Conservation (phyloP, 169 alveolate species). For the Amoebophrya sp. region DNA sequence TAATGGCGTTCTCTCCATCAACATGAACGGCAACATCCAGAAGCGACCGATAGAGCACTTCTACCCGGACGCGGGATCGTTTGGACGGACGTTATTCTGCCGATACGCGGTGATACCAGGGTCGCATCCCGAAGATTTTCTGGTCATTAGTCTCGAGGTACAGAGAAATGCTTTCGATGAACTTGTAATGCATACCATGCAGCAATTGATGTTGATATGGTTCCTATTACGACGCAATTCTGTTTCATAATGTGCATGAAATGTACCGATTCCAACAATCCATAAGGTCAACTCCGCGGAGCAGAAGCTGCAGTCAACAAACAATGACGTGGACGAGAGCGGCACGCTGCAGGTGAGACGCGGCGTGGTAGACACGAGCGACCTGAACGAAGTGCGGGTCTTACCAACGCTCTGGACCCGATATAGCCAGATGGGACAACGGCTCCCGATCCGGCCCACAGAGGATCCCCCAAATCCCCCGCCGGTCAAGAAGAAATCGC, state of each 20-base stretch:
- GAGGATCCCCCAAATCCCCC: too few species aligned
- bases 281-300: neutral
- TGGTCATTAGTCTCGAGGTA: neutral
- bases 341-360: neutral
- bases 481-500: too few species aligned
- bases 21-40: conserved; percentile 15
- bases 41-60: neutral
- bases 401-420: neutral
- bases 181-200: too few species aligned
- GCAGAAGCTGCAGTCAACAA: neutral
- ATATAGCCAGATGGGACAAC: too few species aligned
- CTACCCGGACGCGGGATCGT: neutral
- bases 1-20: neutral
- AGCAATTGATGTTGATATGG: too few species aligned
- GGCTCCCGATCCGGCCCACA: too few species aligned
- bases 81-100: neutral
- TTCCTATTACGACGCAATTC: too few species aligned
- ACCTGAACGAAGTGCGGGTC: neutral
- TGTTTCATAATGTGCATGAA: too few species aligned
- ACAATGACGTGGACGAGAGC: neutral
- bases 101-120: conserved; percentile 12
- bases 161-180: too few species aligned
- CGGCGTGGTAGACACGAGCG: neutral
- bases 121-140: neutral
- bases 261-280: neutral